These are phyloP conservation scores for Ophiostoma novo-ulmi DNA, from an alignment of 2,329 filamentous ascomycete species.

Conservation along the genomic window DNA sequence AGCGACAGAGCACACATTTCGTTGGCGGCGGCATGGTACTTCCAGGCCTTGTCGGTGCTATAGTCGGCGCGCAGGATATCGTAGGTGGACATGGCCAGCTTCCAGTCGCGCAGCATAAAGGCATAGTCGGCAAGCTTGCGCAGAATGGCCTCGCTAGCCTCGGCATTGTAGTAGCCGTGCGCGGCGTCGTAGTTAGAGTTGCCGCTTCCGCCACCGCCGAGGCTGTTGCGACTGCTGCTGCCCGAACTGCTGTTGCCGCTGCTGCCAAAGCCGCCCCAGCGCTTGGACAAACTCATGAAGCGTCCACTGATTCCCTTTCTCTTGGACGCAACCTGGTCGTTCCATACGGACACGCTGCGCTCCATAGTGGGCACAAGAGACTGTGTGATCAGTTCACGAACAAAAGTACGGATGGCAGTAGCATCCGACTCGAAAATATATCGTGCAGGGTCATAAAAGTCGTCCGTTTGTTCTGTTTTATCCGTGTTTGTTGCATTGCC, in stretches of 20 bases:
- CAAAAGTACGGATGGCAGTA: conserved; percentile 78
- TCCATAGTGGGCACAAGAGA: conserved; percentile 97
- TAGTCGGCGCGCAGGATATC: conserved; percentile 86
- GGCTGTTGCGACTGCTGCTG: conserved; percentile 41
- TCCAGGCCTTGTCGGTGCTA: conserved; percentile 94
- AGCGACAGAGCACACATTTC: conserved; percentile 90
- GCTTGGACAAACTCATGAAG: conserved; percentile 90
- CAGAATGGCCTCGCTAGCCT: conserved; percentile 83
- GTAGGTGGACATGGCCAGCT: conserved; percentile 84
- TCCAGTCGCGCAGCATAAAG: conserved; percentile 96
- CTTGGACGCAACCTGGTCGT: conserved; percentile 90
- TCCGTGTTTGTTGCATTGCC: not conserved
- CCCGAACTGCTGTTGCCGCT: conserved; percentile 39
- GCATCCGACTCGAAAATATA: conserved; percentile 92
- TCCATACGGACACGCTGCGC: conserved; percentile 84
- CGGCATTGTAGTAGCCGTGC: conserved; percentile 75
- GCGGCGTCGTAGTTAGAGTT: conserved; percentile 70
- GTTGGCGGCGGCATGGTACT: conserved; percentile 84
- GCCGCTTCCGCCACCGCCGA: conserved; percentile 47
- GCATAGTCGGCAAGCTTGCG: conserved; percentile 90
- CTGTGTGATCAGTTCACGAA: conserved; percentile 91
- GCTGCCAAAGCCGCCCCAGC: conserved; percentile 74
- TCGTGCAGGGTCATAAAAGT: conserved; percentile 63
- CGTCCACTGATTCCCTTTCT: conserved; percentile 82
- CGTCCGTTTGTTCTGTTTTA: conserved; percentile 29